Conservation (phyloP, 768 basidiomycete species). For the Lyophyllum semitale region DNA sequence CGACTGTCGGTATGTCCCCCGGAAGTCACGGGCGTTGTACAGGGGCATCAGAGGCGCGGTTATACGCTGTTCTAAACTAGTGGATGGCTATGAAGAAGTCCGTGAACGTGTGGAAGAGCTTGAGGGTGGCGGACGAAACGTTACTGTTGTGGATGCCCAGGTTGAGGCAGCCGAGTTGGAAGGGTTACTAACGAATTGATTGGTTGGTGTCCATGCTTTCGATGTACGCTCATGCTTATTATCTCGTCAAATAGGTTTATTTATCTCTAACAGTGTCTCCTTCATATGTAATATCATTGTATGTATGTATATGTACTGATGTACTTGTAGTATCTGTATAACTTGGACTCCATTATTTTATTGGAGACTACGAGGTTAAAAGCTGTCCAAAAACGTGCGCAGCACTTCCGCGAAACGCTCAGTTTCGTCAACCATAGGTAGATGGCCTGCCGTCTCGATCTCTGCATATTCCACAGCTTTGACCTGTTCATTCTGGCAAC, state of each 20-base stretch:
- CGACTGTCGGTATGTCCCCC: slow-evolving; percentile 11
- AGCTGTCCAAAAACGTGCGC: slow-evolving; percentile 27
- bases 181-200: too few species aligned
- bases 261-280: neutral
- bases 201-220: too few species aligned
- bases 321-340: neutral
- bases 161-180: too few species aligned
- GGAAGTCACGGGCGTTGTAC: slow-evolving; percentile 5
- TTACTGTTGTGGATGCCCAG: slow-evolving; percentile 4
- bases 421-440: slow-evolving; percentile 56
- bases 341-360: neutral
- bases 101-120: slow-evolving; percentile 7
- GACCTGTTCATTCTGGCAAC: slow-evolving; percentile 2
- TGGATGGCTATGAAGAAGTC: slow-evolving; percentile 3
- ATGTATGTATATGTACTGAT: too few species aligned
- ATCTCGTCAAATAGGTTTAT: neutral
- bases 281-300: neutral
- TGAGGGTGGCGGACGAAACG: neutral
- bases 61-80: slow-evolving; percentile 3
- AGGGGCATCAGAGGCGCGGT: slow-evolving; percentile 10
- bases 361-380: neutral
- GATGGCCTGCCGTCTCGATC: slow-evolving; percentile 43
- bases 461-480: slow-evolving; percentile 31
- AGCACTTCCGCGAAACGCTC: slow-evolving; percentile 39
- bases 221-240: neutral